A percentile compares a stretch with the other conserved stretches of the same genome.
Evolutionary conservation across 2,329 filamentous ascomycete genomes (phyloP).

Genomic region (Fusarium tupiense): DNA sequence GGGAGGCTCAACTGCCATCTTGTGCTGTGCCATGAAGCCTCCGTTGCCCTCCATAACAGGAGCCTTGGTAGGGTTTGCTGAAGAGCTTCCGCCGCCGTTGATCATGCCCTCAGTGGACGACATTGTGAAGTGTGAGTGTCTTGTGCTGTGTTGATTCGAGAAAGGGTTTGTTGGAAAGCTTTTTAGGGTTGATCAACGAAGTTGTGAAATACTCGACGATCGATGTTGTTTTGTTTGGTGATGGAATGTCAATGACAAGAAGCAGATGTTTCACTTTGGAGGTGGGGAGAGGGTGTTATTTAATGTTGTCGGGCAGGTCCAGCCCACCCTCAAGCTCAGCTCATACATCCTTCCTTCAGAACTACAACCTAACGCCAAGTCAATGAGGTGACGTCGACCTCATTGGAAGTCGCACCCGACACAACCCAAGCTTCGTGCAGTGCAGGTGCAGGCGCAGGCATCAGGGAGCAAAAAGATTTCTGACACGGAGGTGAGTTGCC

Average conservation of each 20-base stretch:
- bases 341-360: constrained; percentile 6
- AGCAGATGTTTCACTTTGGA: constrained; percentile 2
- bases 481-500: neutral
- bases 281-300: constrained; percentile 30
- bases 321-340: constrained; percentile 4
- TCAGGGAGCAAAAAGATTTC: neutral
- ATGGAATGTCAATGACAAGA: neutral
- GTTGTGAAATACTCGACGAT: neutral
- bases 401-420: constrained; percentile 9
- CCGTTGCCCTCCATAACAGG: constrained; percentile 36
- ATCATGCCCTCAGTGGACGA: constrained; percentile 33
- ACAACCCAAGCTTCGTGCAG: constrained; percentile 13
- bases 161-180: neutral
- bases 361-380: constrained; percentile 17
- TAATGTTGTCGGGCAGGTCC: constrained; percentile 19
- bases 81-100: constrained; percentile 45
- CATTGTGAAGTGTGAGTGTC: constrained; percentile 15
- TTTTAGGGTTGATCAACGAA: neutral
- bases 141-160: neutral
- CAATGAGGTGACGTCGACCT: constrained; percentile 28
- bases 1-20: constrained; percentile 81
- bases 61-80: constrained; percentile 45
- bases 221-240: neutral
- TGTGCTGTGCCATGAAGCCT: constrained; percentile 61
- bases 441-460: neutral